phyloP scores from a whole-genome alignment of 2,329 filamentous ascomycete species.

The Ambrosiella cleistominuta region DNA sequence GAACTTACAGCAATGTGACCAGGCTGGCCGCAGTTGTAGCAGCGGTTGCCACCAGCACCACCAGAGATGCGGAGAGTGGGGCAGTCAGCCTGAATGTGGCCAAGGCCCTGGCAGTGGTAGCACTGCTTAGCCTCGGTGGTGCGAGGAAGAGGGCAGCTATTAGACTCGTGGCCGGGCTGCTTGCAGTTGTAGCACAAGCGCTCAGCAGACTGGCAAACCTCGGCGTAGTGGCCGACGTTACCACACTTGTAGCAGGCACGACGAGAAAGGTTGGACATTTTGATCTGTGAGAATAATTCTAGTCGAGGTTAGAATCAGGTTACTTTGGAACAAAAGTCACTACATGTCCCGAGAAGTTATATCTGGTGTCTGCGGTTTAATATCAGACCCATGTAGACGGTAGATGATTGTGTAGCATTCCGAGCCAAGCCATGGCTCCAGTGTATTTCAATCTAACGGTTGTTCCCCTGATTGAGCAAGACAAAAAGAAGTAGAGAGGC shows the following conservation, averaged over 20 bases:
- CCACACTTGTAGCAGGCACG: constrained; percentile 72
- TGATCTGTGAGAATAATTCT: constrained; percentile 17
- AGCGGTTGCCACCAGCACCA: constrained; percentile 64
- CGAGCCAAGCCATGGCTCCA: no score
- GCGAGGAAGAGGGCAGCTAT: constrained; percentile 87
- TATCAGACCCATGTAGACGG: no score
- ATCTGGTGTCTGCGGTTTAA: no score
- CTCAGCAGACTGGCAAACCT: constrained; percentile 95
- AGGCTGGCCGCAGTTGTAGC: constrained; percentile 89
- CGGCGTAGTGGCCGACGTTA: constrained; percentile 63
- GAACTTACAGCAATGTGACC: constrained; percentile 72
- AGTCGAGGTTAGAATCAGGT: no score
- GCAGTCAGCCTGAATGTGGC: constrained; percentile 97
- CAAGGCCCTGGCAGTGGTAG: constrained; percentile 97
- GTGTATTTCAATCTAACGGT: no score
- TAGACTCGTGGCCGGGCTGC: constrained; percentile 91
- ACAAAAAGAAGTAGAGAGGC: no score
- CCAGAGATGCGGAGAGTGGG: constrained; percentile 85
- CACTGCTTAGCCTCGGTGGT: constrained; percentile 99
- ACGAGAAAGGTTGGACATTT: constrained; percentile 65
- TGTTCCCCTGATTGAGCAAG: no score
- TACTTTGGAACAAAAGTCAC: no score
- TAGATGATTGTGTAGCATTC: no score
- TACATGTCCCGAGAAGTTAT: no score
- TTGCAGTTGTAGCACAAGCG: constrained; percentile 99